Percentiles rank a stretch among this genome's conserved stretches.
Conservation (phyloP, 495 filamentous ascomycete genomes). For the Podospora australis region DNA sequence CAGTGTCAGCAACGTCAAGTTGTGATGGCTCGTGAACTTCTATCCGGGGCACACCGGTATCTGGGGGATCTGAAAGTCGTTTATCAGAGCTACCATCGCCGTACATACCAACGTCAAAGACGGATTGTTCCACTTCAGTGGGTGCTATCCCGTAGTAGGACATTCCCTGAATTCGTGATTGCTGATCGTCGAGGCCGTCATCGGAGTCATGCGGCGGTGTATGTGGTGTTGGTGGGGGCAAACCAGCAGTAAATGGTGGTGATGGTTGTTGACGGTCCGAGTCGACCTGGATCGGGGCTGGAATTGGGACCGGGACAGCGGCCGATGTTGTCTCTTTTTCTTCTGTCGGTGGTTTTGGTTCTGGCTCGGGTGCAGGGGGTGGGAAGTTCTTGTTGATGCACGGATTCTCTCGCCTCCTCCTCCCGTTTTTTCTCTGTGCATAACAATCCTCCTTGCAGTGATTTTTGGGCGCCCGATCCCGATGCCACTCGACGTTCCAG, state of each 20-base stretch:
- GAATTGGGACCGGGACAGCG: background rate
- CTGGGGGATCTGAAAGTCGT: no score
- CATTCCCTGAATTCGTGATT: no score
- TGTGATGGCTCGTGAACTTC: background rate
- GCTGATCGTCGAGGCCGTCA: no score
- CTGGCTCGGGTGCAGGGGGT: no score
- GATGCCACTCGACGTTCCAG: conserved; percentile 16
- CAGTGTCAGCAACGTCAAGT: conserved; percentile 1
- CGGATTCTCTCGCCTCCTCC: conserved; percentile 13
- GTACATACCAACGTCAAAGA: no score
- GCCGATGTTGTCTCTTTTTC: background rate
- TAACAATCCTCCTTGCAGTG: conserved; percentile 16
- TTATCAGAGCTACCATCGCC: no score
- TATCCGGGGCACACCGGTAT: no score
- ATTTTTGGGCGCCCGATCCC: conserved; percentile 4
- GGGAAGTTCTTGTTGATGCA: conserved; percentile 13
- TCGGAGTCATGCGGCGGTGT: background rate
- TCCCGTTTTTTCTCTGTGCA: conserved; percentile 7
- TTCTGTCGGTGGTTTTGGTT: background rate
- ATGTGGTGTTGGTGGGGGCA: background rate
- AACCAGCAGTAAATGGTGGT: background rate
- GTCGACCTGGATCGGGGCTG: background rate
- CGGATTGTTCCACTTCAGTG: no score
- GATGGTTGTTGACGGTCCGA: background rate
- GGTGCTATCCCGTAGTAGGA: no score